Percentiles rank a stretch among this genome's conserved stretches.
Evolutionary conservation across 2,329 filamentous ascomycete genomes (phyloP).

Genomic region (Aspergillus pseudonomiae): DNA sequence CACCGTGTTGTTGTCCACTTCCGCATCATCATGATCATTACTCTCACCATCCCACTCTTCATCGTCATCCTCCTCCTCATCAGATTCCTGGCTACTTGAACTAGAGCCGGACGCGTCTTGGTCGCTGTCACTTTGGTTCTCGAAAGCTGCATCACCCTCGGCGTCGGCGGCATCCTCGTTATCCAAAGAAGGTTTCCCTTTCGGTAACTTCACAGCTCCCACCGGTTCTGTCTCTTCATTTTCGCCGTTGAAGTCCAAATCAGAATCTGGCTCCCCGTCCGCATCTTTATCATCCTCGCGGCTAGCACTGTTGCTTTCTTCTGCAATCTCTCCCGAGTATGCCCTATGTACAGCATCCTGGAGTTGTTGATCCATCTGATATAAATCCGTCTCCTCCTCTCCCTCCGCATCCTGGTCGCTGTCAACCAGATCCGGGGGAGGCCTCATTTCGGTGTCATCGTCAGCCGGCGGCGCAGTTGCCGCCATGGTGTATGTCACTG

Average conservation of each 20-base stretch:
- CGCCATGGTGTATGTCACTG: slow-evolving; percentile 43
- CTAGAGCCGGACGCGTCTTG: slow-evolving; percentile 42
- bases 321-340: slow-evolving; percentile 35
- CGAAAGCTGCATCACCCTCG: slow-evolving; percentile 48
- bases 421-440: slow-evolving; percentile 37
- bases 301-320: slow-evolving; percentile 31
- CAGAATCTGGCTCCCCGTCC: slow-evolving; percentile 28
- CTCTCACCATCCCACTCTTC: slow-evolving; percentile 54
- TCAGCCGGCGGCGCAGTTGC: slow-evolving; percentile 44
- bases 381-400: slow-evolving; percentile 47
- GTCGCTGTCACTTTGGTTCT: slow-evolving; percentile 43
- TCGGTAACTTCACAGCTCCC: slow-evolving; percentile 41
- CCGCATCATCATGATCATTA: slow-evolving; percentile 49
- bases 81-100: slow-evolving; percentile 59
- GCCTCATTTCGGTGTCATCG: slow-evolving; percentile 37
- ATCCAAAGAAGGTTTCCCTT: slow-evolving; percentile 32
- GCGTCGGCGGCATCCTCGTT: slow-evolving; percentile 43
- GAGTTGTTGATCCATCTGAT: slow-evolving; percentile 43
- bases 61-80: slow-evolving; percentile 48
- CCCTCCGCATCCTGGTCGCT: slow-evolving; percentile 50
- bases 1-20: slow-evolving; percentile 49
- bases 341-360: slow-evolving; percentile 42
- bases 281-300: slow-evolving; percentile 37
- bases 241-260: slow-evolving; percentile 37
- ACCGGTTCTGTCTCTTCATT: slow-evolving; percentile 48